Percentiles rank a stretch among this genome's conserved stretches.
These are phyloP conservation scores for Escovopsis sp. DNA, from an alignment of 2,329 filamentous ascomycete species.

Conservation along the genomic window DNA sequence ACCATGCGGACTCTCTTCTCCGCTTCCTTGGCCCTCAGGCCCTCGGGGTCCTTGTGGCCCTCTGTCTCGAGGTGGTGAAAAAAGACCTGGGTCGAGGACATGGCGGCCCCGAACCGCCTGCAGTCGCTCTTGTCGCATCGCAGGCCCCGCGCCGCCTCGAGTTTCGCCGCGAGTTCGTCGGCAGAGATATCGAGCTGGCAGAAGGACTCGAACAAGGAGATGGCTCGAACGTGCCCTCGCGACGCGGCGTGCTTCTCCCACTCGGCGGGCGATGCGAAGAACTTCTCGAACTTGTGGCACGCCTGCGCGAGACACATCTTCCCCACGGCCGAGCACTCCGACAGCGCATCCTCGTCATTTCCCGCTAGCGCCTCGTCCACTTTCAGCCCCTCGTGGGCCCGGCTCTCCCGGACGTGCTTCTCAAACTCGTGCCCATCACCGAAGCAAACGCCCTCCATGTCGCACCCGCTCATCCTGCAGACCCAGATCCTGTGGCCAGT, in stretches of 20 bases:
- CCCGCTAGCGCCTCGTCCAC: neutral
- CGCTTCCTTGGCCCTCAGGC: neutral
- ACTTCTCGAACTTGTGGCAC: slow-evolving; percentile 7
- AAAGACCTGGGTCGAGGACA: slow-evolving; percentile 3
- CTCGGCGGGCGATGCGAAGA: slow-evolving; percentile 3
- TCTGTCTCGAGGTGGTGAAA: neutral
- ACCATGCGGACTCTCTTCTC: neutral
- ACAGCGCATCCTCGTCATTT: neutral
- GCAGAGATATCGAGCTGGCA: neutral
- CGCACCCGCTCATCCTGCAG: neutral
- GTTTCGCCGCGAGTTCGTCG: slow-evolving; percentile 5
- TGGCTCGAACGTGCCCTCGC: slow-evolving; percentile 5
- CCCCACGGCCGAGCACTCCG: neutral
- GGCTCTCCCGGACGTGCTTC: neutral
- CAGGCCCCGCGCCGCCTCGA: slow-evolving; percentile 8
- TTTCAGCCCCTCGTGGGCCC: neutral
- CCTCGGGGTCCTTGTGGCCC: neutral
- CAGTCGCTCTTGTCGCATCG: slow-evolving; percentile 9
- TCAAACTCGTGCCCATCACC: neutral
- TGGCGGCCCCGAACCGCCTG: neutral
- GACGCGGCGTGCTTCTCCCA: slow-evolving; percentile 7
- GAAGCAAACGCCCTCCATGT: neutral
- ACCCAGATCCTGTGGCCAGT: slow-evolving; percentile 6
- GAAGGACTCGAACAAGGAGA: slow-evolving; percentile 4
- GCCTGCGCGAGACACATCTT: slow-evolving; percentile 5